Base-by-base conservation (phyloP, 2,329 filamentous ascomycete genomes). In the Apiospora arundinis region DNA sequence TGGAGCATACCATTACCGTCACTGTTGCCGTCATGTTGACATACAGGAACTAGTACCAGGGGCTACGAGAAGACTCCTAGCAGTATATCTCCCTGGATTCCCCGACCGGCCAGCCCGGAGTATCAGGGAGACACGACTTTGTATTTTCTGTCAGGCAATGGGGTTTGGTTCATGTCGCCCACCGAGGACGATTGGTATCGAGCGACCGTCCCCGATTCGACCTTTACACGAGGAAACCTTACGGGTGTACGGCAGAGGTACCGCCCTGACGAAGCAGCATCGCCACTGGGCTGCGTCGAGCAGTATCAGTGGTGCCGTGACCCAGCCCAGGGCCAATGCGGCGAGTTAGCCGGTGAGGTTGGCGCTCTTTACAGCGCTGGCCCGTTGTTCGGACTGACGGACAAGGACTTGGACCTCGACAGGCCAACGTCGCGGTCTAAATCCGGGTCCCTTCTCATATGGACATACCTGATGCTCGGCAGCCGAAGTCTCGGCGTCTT, bases 281-380 rank as follows among this genome's bases (percentile, higher is more conserved):
- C 44, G 18, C 11, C 44, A 32, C 32, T 69, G 23, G 68, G n/a
- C 45, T 69, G 68, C 52, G 42, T 46, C 28, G 32, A 52, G 12
- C 68, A 63, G 68, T 23, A 45, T 44, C 68, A 69, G n/a, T 69
- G 40, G 32, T 69, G 68, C 48, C 56, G 56, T 3, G 46, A 68
- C 28, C 46, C 67, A 28, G 44, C 46, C 18, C 18, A n/a, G 25
- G n/a, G 16, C 45, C 32, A 48, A 11, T 68, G 67, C 16, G 67
- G 67, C 1, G 11, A 46, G 14, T 32, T 52, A 7, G 14, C 23
- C 21, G 21, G n/a, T 37, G 32, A 21, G 6, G 7, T 21, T 7
- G 45, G 37, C 25, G 44, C 67, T 2, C 9, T 68, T 14, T 12
- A n/a, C 48, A 49, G 44, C 7, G 48, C 67, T 14, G 67, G 44